Evolutionary conservation across 257 asterid species (phyloP).

Genomic region (Capsicum baccatum): DNA sequence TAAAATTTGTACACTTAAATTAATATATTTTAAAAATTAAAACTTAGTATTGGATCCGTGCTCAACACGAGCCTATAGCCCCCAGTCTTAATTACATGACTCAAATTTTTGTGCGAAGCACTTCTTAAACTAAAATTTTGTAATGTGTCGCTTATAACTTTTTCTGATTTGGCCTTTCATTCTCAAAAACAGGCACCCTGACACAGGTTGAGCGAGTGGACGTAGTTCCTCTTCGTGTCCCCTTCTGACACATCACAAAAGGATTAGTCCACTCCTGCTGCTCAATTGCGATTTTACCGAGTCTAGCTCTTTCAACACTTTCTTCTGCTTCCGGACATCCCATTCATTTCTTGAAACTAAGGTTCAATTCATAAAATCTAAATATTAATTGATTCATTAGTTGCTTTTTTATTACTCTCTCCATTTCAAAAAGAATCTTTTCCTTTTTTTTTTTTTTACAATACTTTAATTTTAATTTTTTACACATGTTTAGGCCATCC

Average conservation of each 20-base stretch:
- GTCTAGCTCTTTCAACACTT: neutral
- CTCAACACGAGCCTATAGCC: no score
- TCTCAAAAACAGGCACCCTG: neutral
- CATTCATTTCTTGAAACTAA: slow-evolving; percentile 11
- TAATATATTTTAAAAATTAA: no score
- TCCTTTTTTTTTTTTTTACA: no score
- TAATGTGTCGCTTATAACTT: neutral
- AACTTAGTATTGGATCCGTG: no score
- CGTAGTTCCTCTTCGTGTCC: neutral
- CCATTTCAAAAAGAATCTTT: no score
- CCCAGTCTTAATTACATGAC: no score
- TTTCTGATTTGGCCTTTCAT: neutral
- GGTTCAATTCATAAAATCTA: neutral
- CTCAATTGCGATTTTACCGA: neutral
- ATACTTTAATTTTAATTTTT: no score
- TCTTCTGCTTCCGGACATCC: neutral
- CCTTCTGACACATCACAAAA: neutral
- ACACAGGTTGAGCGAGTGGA: neutral
- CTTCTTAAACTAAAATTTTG: neutral
- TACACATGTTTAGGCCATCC: no score
- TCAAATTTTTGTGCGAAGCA: no score
- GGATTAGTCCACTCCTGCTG: neutral
- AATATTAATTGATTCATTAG: neutral
- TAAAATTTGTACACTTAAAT: no score
- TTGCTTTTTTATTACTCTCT: neutral